Conservation (phyloP, 2,329 filamentous ascomycete species). For the Aspergillus proliferans region DNA sequence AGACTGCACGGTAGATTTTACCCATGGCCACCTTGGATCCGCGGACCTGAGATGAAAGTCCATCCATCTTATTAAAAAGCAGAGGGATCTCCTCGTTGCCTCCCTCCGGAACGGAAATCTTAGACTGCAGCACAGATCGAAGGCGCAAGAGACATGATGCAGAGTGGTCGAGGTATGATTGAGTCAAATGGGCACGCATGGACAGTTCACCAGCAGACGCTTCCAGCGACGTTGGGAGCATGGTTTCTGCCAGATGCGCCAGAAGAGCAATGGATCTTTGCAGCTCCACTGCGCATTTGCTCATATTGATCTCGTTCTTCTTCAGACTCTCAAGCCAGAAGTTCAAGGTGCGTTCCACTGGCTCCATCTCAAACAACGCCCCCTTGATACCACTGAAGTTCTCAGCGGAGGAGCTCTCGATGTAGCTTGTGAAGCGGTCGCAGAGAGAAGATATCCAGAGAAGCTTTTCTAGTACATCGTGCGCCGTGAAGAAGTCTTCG, state of each 20-base stretch:
- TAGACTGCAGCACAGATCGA: conserved; percentile 61
- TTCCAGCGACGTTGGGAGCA: conserved; percentile 63
- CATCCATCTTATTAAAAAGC: conserved; percentile 65
- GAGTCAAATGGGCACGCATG: conserved; percentile 69
- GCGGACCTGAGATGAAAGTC: conserved; percentile 66
- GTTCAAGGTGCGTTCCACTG: conserved; percentile 83
- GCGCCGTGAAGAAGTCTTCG: conserved; percentile 72
- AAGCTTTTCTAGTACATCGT: conserved; percentile 77
- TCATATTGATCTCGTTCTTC: conserved; percentile 77
- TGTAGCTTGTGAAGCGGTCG: conserved; percentile 73
- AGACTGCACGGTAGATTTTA: conserved; percentile 69
- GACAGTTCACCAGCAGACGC: conserved; percentile 73
- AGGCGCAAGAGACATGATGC: conserved; percentile 61
- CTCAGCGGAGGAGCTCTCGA: conserved; percentile 69
- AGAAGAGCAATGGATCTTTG: conserved; percentile 79
- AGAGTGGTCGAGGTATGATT: conserved; percentile 74
- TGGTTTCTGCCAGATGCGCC: conserved; percentile 75
- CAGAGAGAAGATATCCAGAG: conserved; percentile 79
- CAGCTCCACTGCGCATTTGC: conserved; percentile 73
- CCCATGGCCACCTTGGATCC: conserved; percentile 76
- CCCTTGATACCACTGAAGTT: conserved; percentile 74
- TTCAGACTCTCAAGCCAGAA: conserved; percentile 79
- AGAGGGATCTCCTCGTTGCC: conserved; percentile 64
- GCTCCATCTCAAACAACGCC: conserved; percentile 79
- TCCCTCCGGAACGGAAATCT: conserved; percentile 52